Evolutionary conservation across 2,329 filamentous ascomycete species (phyloP), one percentile per base, ranked within the genome.

Genomic region (Talaromyces sp.): DNA sequence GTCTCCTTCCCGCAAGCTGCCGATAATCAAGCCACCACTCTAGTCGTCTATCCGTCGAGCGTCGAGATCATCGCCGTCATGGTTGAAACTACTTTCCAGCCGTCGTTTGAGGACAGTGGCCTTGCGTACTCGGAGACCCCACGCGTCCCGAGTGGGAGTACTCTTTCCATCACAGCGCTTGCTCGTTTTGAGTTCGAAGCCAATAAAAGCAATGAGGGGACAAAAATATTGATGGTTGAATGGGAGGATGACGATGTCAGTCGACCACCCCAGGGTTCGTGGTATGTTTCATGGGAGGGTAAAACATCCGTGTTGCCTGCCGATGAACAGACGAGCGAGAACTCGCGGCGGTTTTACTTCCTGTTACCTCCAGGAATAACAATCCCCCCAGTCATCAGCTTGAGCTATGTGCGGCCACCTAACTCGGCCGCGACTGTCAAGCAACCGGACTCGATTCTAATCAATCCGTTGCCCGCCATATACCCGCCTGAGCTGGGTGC

Each of bases 161-260:
- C 68, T 14, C 70, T 81, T 70, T 76, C 76, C 0, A 75, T 81
- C 54, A 84, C 83, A 61, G 88, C 88, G n/a, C 81, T 92, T 53
- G 89, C 91, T 53, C 88, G 92, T 63, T 96, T 96, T 76, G 92
- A 96, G 74, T 96, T 96, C 72, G 89, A 93, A 76, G 82, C 85
- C 0, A 89, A 87, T 40, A 85, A 85, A 73, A 89, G 87, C 56
- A 91, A 91, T 69, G 89, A 93, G 66, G 92, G 92, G 47, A 96
- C 91, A 65, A 96, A 96, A 79, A 88, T 96, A 65, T 80, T 96
- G 68, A 95, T 96, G 91, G 88, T 96, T 44, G 92, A 96, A 75
- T 96, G 92, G 92, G 87, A 91, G 72, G 85, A 88, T 58, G 83
- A 84, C 66, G 78, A 82, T 63, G 74, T 78, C 50, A 81, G 78